Conservation (phyloP, 1,284 basidiomycete species). For the Omphalotus olearius region DNA sequence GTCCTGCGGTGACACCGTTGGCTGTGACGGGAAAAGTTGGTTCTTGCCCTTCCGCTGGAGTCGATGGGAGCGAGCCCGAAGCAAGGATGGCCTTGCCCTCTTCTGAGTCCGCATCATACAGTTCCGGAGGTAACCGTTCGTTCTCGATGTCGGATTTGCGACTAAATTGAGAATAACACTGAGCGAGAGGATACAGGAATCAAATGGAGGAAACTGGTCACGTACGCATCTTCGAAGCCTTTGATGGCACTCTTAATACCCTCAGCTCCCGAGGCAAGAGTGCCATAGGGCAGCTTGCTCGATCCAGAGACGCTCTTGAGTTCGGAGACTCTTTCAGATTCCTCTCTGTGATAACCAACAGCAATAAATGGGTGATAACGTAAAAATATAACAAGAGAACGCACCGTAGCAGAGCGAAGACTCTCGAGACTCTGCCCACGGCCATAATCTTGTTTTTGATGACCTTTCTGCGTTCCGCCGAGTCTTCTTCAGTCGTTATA, state of each 20-base stretch:
- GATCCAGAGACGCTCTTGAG: slow-evolving; percentile 88
- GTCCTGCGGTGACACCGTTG: slow-evolving; percentile 48
- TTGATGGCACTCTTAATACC: slow-evolving; percentile 95
- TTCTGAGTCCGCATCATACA: slow-evolving; percentile 84
- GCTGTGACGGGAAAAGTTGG: slow-evolving; percentile 43
- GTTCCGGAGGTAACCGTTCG: slow-evolving; percentile 92
- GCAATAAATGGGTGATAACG: background rate
- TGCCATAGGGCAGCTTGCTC: slow-evolving; percentile 79
- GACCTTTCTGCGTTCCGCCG: slow-evolving; percentile 71
- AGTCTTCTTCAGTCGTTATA: slow-evolving; percentile 43
- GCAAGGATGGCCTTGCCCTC: slow-evolving; percentile 62
- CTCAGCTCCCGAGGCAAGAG: slow-evolving; percentile 86
- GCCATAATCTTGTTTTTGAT: slow-evolving; percentile 99
- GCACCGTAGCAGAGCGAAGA: slow-evolving; percentile 92
- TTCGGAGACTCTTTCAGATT: slow-evolving; percentile 96
- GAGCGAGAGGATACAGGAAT: background rate
- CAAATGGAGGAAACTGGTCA: slow-evolving; percentile 19
- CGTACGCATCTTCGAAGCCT: slow-evolving; percentile 93
- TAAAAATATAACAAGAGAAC: slow-evolving; percentile 20
- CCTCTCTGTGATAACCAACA: slow-evolving; percentile 60
- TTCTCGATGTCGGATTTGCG: slow-evolving; percentile 99
- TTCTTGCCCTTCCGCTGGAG: slow-evolving; percentile 44
- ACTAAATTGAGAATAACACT: slow-evolving; percentile 32
- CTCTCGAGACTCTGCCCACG: slow-evolving; percentile 93
- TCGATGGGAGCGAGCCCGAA: slow-evolving; percentile 39